These are phyloP conservation scores for Lactarius akahatsu DNA, from an alignment of 768 basidiomycete genomes.

Conservation along the genomic window DNA sequence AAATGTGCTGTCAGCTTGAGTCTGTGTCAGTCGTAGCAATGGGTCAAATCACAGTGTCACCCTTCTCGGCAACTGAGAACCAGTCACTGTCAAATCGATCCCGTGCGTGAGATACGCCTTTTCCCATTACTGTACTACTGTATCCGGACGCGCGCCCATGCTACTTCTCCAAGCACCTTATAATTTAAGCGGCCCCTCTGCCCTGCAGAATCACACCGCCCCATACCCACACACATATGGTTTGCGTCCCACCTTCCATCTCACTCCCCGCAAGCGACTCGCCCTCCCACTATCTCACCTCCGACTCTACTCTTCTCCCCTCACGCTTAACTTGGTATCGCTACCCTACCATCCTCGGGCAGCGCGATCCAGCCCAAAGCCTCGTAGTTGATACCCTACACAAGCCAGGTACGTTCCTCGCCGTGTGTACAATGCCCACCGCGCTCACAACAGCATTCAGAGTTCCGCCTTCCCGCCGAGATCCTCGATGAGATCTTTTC, in stretches of 20 bases:
- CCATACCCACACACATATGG: background rate
- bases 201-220: background rate
- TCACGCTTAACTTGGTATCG: conserved; percentile 5
- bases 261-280: background rate
- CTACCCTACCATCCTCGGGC: background rate
- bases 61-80: background rate
- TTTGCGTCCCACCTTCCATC: background rate
- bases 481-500: conserved; percentile 26
- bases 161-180: background rate
- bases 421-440: background rate
- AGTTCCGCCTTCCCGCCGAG: conserved; percentile 23
- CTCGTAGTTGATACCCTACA: background rate
- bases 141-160: background rate
- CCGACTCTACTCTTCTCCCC: background rate
- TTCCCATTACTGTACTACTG: background rate
- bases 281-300: background rate
- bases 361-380: background rate
- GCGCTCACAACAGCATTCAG: background rate
- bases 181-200: background rate
- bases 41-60: background rate
- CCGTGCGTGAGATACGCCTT: background rate
- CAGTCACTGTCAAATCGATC: background rate
- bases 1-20: background rate
- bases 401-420: conserved; percentile 8
- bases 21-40: background rate